A percentile compares a stretch with the other conserved stretches of the same genome.
phyloP scores from a whole-genome alignment of 805 yeast genomes.

The Suhomyces sp. region DNA sequence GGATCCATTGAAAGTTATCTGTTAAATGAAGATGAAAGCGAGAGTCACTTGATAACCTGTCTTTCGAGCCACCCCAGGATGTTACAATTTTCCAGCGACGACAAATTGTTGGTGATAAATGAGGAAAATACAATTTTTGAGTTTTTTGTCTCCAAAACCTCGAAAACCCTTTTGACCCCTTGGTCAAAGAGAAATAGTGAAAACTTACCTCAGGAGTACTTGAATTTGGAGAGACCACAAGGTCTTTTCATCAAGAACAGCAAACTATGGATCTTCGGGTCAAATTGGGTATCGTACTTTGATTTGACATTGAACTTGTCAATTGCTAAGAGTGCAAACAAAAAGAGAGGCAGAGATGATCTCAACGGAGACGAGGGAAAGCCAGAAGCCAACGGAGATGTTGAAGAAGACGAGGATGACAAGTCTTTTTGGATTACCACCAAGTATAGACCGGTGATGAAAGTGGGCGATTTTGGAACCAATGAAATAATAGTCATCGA shows the following conservation, averaged over 20 bases:
- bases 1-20: slow-evolving; percentile 60
- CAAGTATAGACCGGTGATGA: slow-evolving; percentile 71
- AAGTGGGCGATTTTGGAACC: slow-evolving; percentile 52
- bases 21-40: slow-evolving; percentile 19
- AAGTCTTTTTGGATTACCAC: slow-evolving; percentile 71
- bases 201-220: slow-evolving; percentile 63
- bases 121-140: slow-evolving; percentile 76
- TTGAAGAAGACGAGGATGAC: slow-evolving; percentile 20
- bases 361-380: slow-evolving; percentile 27
- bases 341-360: slow-evolving; percentile 42
- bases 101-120: slow-evolving; percentile 61
- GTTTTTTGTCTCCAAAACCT: slow-evolving; percentile 40
- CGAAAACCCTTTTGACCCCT: slow-evolving; percentile 47
- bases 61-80: slow-evolving; percentile 61
- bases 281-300: slow-evolving; percentile 74
- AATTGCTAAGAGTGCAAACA: slow-evolving; percentile 26
- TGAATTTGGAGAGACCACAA: slow-evolving; percentile 55
- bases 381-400: slow-evolving; percentile 19
- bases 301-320: slow-evolving; percentile 63
- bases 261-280: slow-evolving; percentile 83
- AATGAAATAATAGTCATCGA: slow-evolving; percentile 72
- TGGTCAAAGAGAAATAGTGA: slow-evolving; percentile 85
- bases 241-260: slow-evolving; percentile 60
- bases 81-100: slow-evolving; percentile 49
- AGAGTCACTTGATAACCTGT: slow-evolving; percentile 49